Evolutionary conservation across 2,329 filamentous ascomycete species (phyloP), one percentile per base, ranked within the genome.

Genomic region (Scedosporium dehoogii): DNA sequence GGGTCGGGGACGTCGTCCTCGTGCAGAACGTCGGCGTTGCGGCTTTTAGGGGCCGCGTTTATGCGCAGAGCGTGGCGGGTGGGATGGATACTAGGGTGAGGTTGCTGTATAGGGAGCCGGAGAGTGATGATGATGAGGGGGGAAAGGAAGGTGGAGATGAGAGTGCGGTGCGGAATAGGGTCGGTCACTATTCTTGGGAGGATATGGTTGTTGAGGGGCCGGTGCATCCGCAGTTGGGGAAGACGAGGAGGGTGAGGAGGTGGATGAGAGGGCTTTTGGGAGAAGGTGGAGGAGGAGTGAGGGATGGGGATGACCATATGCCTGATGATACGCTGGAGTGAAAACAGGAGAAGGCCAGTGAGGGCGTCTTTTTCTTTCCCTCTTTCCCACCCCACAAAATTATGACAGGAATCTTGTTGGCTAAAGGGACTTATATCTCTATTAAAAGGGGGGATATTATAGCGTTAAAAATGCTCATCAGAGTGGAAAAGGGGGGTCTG

Each of bases 1-100:
- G 86, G 56, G 76, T 85, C 0, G 87, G 88, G 68, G 91, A 97
- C 70, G 83, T 96, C 1, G 78, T 97, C 4, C 79, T 96, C 14
- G 71, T 96, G 64, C 85, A 87, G 63, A 92, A 93, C 68, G 86
- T 96, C 6, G 91, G 88, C 0, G 78, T 97, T 60, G 85, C 85
- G 60, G 84, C 85, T 3, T 97, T 93, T 71, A 82, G 82, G 60
- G 84, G 85, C 57, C 87, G 83, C 68, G 92, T 97, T 0, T 92
- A 94, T 68, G 92, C 93, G 0, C 89, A 96, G 72, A 94, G 88
- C 69, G 75, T 97, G 65, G 84, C 88, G 29, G 83, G 83, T 65
- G 85, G 85, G 6, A 81, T 89, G 68, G 65, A 60, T 18, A 92
- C 90, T 3, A 85, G 81, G 65, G 76, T 93, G 27, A 81, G 86